Conservation (phyloP, 306 rosid species). For the Sphenostylis stenocarpa region DNA sequence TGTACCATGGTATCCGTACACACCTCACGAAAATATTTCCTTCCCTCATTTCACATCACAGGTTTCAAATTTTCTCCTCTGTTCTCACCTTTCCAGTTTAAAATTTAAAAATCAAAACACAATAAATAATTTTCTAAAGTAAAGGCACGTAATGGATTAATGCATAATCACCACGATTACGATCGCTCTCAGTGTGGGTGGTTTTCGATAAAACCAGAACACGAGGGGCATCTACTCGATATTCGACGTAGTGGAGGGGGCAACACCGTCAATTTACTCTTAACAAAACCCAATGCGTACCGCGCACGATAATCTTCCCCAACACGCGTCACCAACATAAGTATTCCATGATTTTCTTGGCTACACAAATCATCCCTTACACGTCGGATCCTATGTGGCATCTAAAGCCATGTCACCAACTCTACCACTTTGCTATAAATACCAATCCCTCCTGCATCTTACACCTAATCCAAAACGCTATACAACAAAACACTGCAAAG, state of each 20-base stretch:
- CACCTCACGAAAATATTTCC: constrained; percentile 11
- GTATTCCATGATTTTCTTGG: constrained; percentile 4
- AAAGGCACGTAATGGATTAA: constrained; percentile 17
- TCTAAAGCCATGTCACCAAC: constrained; percentile 43
- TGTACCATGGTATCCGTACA: constrained; percentile 8
- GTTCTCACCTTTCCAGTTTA: background rate
- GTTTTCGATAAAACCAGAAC: constrained; percentile 29
- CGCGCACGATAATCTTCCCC: constrained; percentile 19
- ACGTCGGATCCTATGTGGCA: constrained; percentile 42
- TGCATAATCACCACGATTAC: constrained; percentile 31
- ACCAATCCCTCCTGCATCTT: background rate
- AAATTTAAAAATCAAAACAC: constrained; percentile 7
- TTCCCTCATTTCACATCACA: background rate
- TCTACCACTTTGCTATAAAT: constrained; percentile 41
- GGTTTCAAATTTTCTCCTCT: background rate
- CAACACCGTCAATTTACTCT: background rate
- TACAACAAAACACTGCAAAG: background rate
- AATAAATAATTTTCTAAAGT: background rate
- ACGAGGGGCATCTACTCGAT: constrained; percentile 45
- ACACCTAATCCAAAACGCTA: constrained; percentile 35
- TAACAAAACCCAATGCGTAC: background rate
- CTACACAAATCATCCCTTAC: constrained; percentile 30
- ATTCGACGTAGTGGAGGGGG: constrained; percentile 36
- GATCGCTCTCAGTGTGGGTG: constrained; percentile 17
- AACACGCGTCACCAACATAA: constrained; percentile 43